These are phyloP conservation scores for Lactarius sanguifluus DNA, from an alignment of 768 basidiomycete species.

Conservation along the genomic window DNA sequence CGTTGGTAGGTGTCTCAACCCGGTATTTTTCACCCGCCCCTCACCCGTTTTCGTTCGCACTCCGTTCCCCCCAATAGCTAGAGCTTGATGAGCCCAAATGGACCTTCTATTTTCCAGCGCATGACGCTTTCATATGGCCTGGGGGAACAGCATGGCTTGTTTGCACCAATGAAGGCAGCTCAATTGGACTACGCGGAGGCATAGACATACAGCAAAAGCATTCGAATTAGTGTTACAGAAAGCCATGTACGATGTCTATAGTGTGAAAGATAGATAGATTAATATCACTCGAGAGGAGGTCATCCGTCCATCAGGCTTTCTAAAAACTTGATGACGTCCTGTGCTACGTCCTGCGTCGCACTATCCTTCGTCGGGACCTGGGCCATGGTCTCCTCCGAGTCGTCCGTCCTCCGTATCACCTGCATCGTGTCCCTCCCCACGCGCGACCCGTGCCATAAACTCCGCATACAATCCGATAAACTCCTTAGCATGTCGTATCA, in stretches of 20 bases:
- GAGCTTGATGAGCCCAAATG: constrained; percentile 50
- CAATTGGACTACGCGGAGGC: constrained; percentile 31
- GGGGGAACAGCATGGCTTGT: constrained; percentile 79
- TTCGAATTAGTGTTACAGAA: constrained; percentile 11
- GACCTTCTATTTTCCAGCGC: constrained; percentile 57
- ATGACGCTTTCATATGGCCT: constrained; percentile 82
- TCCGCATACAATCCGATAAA: constrained; percentile 46
- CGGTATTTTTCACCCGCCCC: not conserved
- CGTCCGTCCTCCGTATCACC: constrained; percentile 26
- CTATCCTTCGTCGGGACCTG: constrained; percentile 16
- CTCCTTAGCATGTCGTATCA: constrained; percentile 41
- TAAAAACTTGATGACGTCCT: constrained; percentile 53
- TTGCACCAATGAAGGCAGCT: constrained; percentile 44
- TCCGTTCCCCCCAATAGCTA: constrained; percentile 47
- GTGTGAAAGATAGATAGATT: constrained; percentile 7
- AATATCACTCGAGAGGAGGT: constrained; percentile 9
- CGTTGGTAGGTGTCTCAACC: constrained; percentile 53
- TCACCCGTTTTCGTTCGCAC: not conserved
- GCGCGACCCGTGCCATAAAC: constrained; percentile 34
- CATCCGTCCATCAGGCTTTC: constrained; percentile 38
- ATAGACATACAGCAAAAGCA: not conserved
- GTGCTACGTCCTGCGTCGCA: constrained; percentile 37
- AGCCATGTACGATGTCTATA: constrained; percentile 1
- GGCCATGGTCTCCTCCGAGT: constrained; percentile 17
- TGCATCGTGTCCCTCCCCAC: constrained; percentile 21